Evolutionary conservation across 805 yeast genomes (phyloP), one percentile per base, ranked within the genome.

Genomic region (Kurtzmaniella fragi): DNA sequence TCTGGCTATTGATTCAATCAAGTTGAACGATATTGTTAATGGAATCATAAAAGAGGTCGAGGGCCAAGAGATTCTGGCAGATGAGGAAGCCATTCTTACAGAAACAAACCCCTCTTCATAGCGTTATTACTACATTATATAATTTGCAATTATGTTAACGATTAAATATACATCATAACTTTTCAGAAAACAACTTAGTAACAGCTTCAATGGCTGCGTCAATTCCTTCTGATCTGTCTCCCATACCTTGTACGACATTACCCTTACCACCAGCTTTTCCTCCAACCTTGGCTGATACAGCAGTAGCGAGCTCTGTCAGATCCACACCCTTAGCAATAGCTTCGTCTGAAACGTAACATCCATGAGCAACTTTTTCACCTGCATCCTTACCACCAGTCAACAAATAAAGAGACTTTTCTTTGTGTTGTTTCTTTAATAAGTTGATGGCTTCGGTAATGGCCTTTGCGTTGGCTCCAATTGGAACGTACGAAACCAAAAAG

Each of bases 261-360:
- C 96, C 98, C 67, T 88, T 93, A 63, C 99, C 99, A 68, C 99
- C 99, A 42, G 96, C 95, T 63, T 84, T 88, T 64, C 99, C 99
- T 48, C 99, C 99, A 51, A 93, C 79, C 52, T 73, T 70, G 28
- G 70, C 64, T 33, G 90, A 70, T 32, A 85, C 98, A 41, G 75
- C 67, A 38, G 73, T 64, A 26, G 95, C 95, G 49, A 89, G 73
- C 23, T 78, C 89, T 42, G 82, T 74, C 38, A 95, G 90, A 47
- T 82, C 75, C 15, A 88, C 71, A 49, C 89, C 89, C 57, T 80
- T 75, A 34, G 70, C 71, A 47, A 82, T 66, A 30, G 89, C 85
- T 31, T 64, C 80, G 45, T 84, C 80, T 2, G 91, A 78, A 37
- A 93, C 72, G 66, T 81, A 93, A 59, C 95, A 89, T 48, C 97